Base-by-base conservation (phyloP, 805 yeast species). In the Candida corydali region DNA sequence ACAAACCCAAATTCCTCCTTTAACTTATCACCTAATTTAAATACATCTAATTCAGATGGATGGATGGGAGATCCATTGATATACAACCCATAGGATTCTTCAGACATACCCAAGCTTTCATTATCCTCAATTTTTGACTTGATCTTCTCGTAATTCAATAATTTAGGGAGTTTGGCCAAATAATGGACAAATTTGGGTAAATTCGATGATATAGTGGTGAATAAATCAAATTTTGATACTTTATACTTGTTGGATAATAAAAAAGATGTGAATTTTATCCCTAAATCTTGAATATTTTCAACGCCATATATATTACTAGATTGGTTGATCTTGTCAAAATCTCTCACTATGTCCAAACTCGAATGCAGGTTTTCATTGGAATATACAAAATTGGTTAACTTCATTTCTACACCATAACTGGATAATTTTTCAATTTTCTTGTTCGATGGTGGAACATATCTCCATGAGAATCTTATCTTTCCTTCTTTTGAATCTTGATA, bases 381-480 rank as follows among this genome's bases (percentile, higher is more conserved):
- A 41, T 81, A 80, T 45, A 81, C 86, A 2, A 86, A 76, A 44
- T 82, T 63, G 47, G 83, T 83, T 41, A 83, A 49, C 1, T 80
- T 73, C 29, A 82, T 52, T 29, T 74, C 82, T 12, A 73, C 79
- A 1, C 88, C 93, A 54, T 78, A 86, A 0, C 91, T 93, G 8
- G 69, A 46, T 6, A 79, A 44, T 0, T 36, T 11, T 29, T 66
- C 73, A 11, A 55, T 47, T 2, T 30, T 48, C 10, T 14, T 39
- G 7, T 5, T n/a, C 1, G 11, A 29, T 11, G 22, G 47, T 0
- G 83, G 81, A 9, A 76, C 66, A 47, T 87, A 81, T 46, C 96
- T 73, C 82, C 94, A 76, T 2, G 81, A 74, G 54, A 86, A 83
- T 33, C 84, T 70, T 18, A 88, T 52, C 50, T 85, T 84, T 0